Base-by-base conservation (phyloP, 192 early-diverging fungal genomes). In the Umbelopsis ramanniana region DNA sequence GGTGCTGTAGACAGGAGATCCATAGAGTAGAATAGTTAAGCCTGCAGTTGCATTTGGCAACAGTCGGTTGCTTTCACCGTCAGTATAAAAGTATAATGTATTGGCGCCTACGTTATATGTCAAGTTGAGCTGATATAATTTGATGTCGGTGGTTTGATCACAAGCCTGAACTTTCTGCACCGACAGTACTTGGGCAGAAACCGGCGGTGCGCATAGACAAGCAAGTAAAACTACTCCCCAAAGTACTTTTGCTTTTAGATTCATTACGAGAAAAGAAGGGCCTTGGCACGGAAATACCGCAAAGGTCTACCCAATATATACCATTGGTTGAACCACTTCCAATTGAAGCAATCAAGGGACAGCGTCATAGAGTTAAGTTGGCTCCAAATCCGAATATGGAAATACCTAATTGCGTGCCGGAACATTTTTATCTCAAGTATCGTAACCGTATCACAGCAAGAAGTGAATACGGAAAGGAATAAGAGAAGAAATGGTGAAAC, bases 151-250 rank as follows among this genome's bases (percentile, higher is more conserved):
- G 4, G 69, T 70, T 11, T 43, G 19, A 11, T 70, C 69, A 26
- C 69, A 70, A 29, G 50, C 19, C 48, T 70, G 69, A 14, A 70
- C n/a, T n/a, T 47, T 52, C 21, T 70, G 50, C 8, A 70, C 50
- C 5, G 50, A 54, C 4, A 70, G 6, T 21, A 70, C 24, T 9
- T 70, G 69, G 21, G n/a, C 69, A 2, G 69, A 19, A n/a, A 19
- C 57, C 17, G 33, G 57, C 14, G 57, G 12, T 22, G 33, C 2
- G 12, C 33, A 17, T n/a, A 63, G 17, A 63, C 29, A 12, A 6
- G n/a, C 29, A 3, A 63, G 33, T 4, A 63, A 63, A 8, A 6
- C 17, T 7, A 11, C 33, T 63, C 26, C 12, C 57, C 57, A 63
- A 35, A 29, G 14, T 7, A 17, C 12, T 29, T 37, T 63, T 3